phyloP scores from a whole-genome alignment of 2,329 filamentous ascomycete species.

The Blastomyces gilchristii region DNA sequence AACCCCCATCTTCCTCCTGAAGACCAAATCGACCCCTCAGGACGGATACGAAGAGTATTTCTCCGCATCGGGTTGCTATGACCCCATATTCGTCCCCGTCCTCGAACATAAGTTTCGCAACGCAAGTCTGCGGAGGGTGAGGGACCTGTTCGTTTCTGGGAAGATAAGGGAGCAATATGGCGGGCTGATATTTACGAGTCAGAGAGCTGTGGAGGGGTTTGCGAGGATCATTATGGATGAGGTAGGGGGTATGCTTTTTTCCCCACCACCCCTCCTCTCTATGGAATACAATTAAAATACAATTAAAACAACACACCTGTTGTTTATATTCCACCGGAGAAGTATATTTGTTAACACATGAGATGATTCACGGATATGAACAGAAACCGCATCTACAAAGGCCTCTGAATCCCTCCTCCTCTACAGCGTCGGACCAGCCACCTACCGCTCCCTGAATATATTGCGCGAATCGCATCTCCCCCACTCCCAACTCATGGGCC shows the following conservation, averaged over 20 bases:
- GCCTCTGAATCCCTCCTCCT: constrained; percentile 25
- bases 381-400: constrained; percentile 8
- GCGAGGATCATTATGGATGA: constrained; percentile 26
- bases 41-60: constrained; percentile 40
- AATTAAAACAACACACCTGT: too few species aligned
- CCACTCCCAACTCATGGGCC: constrained; percentile 57
- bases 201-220: constrained; percentile 40
- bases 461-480: constrained; percentile 37
- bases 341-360: background rate
- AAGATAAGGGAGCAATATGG: constrained; percentile 30
- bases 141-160: constrained; percentile 28
- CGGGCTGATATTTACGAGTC: constrained; percentile 42
- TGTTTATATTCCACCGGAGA: too few species aligned
- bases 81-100: constrained; percentile 37
- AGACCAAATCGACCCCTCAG: constrained; percentile 37
- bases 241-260: constrained; percentile 21
- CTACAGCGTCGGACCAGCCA: constrained; percentile 43
- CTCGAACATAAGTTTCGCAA: constrained; percentile 36
- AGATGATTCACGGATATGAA: background rate
- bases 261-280: background rate
- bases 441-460: constrained; percentile 54
- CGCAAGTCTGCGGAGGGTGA: constrained; percentile 27
- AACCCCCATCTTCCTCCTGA: constrained; percentile 38
- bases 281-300: too few species aligned
- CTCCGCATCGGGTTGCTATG: constrained; percentile 20